These are phyloP conservation scores for Chaetomium strumarium DNA, from an alignment of 2,329 filamentous ascomycete genomes.

Conservation along the genomic window DNA sequence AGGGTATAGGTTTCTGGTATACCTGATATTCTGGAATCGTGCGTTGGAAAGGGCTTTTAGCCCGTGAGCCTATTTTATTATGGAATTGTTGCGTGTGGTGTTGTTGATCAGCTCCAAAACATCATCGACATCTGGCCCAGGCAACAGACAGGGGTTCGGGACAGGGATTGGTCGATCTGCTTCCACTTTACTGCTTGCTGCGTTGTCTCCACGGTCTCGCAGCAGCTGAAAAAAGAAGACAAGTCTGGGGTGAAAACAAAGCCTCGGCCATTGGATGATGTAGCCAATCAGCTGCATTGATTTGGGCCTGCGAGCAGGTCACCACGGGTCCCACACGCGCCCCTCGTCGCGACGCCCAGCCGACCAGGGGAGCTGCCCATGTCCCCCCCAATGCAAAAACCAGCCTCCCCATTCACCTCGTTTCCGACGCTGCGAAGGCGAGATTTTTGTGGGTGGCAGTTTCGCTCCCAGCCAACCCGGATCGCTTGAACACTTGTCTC, in stretches of 20 bases:
- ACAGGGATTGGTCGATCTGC: neutral
- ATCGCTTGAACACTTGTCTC: constrained; percentile 2
- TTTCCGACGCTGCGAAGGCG: constrained; percentile 8
- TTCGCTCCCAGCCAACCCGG: constrained; percentile 10
- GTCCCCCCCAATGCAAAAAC: constrained; percentile 20
- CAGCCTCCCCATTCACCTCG: constrained; percentile 22
- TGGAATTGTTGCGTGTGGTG: too few relatives aligned
- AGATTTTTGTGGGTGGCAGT: constrained; percentile 17
- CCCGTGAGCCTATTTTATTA: too few relatives aligned
- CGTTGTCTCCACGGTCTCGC: constrained; percentile 13
- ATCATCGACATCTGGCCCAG: constrained; percentile 1
- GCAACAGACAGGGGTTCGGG: constrained; percentile 4
- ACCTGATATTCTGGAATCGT: too few relatives aligned
- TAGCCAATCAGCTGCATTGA: constrained; percentile 21
- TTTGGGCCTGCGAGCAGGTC: constrained; percentile 17
- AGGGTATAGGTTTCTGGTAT: too few relatives aligned
- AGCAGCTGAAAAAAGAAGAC: constrained; percentile 13
- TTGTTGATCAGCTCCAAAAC: neutral
- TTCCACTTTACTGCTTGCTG: neutral
- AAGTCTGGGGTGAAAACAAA: constrained; percentile 21
- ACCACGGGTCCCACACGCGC: constrained; percentile 16
- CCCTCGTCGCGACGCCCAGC: constrained; percentile 20
- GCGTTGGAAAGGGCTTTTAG: too few relatives aligned
- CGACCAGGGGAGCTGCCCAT: constrained; percentile 10
- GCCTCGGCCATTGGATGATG: constrained; percentile 18